Evolutionary conservation across 2,329 filamentous ascomycete genomes (phyloP).

Genomic region (Boeremia lycopersici): DNA sequence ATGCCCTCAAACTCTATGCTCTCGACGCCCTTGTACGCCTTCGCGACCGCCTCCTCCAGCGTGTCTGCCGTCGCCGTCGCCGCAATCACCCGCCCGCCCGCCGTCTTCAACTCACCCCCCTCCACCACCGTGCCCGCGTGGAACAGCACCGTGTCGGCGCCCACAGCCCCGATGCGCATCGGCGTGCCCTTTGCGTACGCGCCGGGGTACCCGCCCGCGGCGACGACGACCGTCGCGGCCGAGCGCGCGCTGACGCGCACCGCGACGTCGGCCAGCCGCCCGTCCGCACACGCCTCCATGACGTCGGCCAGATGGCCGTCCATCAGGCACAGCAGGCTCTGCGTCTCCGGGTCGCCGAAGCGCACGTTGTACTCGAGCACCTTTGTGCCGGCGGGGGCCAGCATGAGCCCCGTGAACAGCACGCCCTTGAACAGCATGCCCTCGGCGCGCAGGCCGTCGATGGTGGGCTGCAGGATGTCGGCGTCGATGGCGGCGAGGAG

Average conservation of each 20-base stretch:
- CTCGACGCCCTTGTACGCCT: constrained; percentile 84
- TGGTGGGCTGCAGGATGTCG: constrained; percentile 85
- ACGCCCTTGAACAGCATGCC: constrained; percentile 64
- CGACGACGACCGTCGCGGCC: constrained; percentile 91
- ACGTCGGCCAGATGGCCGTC: constrained; percentile 86
- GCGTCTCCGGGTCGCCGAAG: constrained; percentile 90
- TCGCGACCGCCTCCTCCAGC: constrained; percentile 80
- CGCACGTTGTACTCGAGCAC: constrained; percentile 92
- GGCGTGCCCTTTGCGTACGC: constrained; percentile 76
- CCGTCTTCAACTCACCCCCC: constrained; percentile 70
- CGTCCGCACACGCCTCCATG: constrained; percentile 82
- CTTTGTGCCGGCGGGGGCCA: constrained; percentile 79
- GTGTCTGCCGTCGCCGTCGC: constrained; percentile 79
- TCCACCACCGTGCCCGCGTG: constrained; percentile 82
- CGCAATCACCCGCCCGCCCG: constrained; percentile 91
- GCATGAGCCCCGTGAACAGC: constrained; percentile 91
- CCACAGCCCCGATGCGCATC: constrained; percentile 63
- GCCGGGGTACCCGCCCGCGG: constrained; percentile 88
- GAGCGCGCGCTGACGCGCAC: constrained; percentile 72
- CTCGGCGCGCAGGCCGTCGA: constrained; percentile 86
- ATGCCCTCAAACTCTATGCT: constrained; percentile 84
- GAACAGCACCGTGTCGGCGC: constrained; percentile 72
- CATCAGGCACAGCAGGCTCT: constrained; percentile 81
- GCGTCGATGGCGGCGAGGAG: constrained; percentile 79
- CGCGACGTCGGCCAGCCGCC: constrained; percentile 72